Conservation (phyloP, 2,329 filamentous ascomycete species). For the Microsporum ferrugineum region DNA sequence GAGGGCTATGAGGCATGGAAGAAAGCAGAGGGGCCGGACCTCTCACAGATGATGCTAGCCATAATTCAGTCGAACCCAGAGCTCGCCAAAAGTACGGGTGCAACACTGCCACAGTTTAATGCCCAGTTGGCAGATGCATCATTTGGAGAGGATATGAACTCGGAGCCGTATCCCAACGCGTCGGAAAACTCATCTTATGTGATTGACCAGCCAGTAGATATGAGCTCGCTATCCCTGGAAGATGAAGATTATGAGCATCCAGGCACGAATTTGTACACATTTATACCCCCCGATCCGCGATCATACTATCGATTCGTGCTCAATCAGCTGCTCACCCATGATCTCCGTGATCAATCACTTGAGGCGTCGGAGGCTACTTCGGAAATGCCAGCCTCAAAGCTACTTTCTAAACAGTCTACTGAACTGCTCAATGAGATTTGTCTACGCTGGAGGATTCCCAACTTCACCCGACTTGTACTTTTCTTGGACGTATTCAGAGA, state of each 20-base stretch:
- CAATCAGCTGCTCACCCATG: slow-evolving; percentile 58
- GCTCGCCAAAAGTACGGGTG: slow-evolving; percentile 61
- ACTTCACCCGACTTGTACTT: slow-evolving; percentile 65
- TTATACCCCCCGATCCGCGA: slow-evolving; percentile 75
- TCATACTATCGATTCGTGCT: slow-evolving; percentile 74
- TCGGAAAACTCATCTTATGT: slow-evolving; percentile 42
- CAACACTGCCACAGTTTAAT: slow-evolving; percentile 48
- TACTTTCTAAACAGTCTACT: slow-evolving; percentile 62
- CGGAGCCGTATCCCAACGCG: slow-evolving; percentile 38
- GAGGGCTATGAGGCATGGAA: slow-evolving; percentile 86
- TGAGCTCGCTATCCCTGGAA: slow-evolving; percentile 48
- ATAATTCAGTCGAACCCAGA: slow-evolving; percentile 79
- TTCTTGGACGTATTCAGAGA: slow-evolving; percentile 75
- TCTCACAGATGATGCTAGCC: slow-evolving; percentile 88
- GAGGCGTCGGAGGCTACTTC: slow-evolving; percentile 40
- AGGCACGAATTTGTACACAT: slow-evolving; percentile 59
- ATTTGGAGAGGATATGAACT: slow-evolving; percentile 32
- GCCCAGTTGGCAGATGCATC: slow-evolving; percentile 27
- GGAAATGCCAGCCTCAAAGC: slow-evolving; percentile 39
- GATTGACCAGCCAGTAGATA: slow-evolving; percentile 57
- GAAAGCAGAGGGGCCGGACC: slow-evolving; percentile 70
- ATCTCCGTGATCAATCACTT: slow-evolving; percentile 33
- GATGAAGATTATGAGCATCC: slow-evolving; percentile 33
- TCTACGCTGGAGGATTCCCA: slow-evolving; percentile 78
- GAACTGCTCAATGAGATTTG: slow-evolving; percentile 79